Evolutionary conservation across 108 stramenopile species (phyloP).

Genomic region (Cyclotella baltica): DNA sequence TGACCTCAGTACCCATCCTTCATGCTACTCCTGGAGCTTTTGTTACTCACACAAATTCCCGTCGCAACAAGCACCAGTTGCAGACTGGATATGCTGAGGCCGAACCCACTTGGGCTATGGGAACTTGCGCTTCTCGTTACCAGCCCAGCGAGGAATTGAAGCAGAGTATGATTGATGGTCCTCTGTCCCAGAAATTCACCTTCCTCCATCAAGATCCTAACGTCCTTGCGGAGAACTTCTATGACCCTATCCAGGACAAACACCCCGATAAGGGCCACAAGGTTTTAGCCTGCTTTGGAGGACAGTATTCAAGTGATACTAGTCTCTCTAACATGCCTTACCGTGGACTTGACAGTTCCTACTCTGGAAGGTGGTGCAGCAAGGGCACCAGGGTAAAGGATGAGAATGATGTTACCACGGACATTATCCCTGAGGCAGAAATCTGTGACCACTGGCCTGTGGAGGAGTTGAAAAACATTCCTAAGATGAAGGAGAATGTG

Average conservation of each 20-base stretch:
- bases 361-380: constrained; percentile 56
- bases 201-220: constrained; percentile 52
- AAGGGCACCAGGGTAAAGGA: constrained; percentile 41
- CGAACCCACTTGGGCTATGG: constrained; percentile 54
- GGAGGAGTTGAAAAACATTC: constrained; percentile 59
- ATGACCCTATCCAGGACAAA: constrained; percentile 32
- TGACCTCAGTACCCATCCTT: constrained; percentile 63
- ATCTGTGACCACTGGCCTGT: constrained; percentile 59
- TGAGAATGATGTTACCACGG: constrained; percentile 33
- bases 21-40: constrained; percentile 73
- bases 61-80: constrained; percentile 41
- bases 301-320: constrained; percentile 32
- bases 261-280: constrained; percentile 68
- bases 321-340: constrained; percentile 52
- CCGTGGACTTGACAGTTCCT: constrained; percentile 56
- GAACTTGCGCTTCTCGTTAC: constrained; percentile 45
- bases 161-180: constrained; percentile 51
- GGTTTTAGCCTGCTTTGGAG: constrained; percentile 61
- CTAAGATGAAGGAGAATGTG: constrained; percentile 53
- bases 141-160: constrained; percentile 44
- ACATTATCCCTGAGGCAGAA: constrained; percentile 32
- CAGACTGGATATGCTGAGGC: constrained; percentile 38
- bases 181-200: constrained; percentile 50
- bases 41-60: constrained; percentile 56
- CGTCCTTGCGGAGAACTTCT: constrained; percentile 55